Evolutionary conservation across 2,329 filamentous ascomycete genomes (phyloP).

Genomic region (Talaromyces sp.): DNA sequence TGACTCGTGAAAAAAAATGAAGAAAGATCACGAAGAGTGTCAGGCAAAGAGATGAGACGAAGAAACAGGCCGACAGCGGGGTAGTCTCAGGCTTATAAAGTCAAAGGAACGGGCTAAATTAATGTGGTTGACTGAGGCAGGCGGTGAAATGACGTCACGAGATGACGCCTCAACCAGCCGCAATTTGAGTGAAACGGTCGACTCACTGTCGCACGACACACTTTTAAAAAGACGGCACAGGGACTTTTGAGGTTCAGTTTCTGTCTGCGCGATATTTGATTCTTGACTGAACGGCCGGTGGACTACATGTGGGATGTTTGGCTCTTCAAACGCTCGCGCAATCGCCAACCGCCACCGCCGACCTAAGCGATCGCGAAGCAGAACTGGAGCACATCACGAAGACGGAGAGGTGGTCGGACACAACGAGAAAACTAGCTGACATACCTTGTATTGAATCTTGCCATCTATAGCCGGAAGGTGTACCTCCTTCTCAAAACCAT

Average conservation of each 20-base stretch:
- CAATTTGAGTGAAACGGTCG: not conserved
- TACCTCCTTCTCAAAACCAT: slow-evolving; percentile 75
- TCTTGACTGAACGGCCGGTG: not conserved
- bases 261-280: not conserved
- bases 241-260: not conserved
- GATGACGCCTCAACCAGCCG: slow-evolving; percentile 10
- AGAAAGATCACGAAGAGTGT: not conserved
- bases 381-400: not conserved
- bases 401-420: not conserved
- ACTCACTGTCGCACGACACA: not conserved
- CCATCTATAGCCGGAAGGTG: slow-evolving; percentile 60
- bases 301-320: not conserved
- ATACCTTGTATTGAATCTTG: slow-evolving; percentile 94
- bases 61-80: not conserved
- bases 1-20: not conserved
- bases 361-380: not conserved
- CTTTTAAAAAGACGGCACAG: not conserved
- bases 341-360: not conserved
- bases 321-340: not conserved
- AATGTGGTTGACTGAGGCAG: slow-evolving; percentile 15
- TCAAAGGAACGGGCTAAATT: not conserved
- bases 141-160: slow-evolving; percentile 18
- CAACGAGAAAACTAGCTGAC: slow-evolving; percentile 24
- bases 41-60: not conserved
- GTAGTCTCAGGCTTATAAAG: slow-evolving; percentile 6